Evolutionary conservation across 2,329 filamentous ascomycete species (phyloP), one percentile per base, ranked within the genome.

Genomic region (Paecilomyces niveus): DNA sequence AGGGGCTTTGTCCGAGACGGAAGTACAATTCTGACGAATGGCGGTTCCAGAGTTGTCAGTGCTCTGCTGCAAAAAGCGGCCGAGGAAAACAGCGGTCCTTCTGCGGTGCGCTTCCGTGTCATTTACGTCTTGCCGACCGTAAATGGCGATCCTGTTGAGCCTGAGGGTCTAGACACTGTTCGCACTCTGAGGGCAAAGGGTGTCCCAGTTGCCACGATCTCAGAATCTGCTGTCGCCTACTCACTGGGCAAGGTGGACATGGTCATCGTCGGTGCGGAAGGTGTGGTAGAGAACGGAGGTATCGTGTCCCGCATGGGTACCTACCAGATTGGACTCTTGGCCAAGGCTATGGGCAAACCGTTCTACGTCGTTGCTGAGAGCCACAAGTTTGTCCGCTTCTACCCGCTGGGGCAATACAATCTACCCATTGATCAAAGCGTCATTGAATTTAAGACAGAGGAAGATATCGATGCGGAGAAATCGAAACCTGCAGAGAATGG

Each of bases 321-420:
- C 3, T 93, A 90, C 66, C 92, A 96, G 77, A 88, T 97, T 65
- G 92, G 90, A 1, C 79, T 91, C 65, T 78, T 97, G 56, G 92
- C 92, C 4, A 87, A 87, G 67, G 83, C 83, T 13, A 82, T 83
- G 61, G 85, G 87, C 45, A 87, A 90, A 62, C 89, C 89, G 0
- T 90, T 97, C 66, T 96, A 95, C 69, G 92, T 96, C 18, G 92
- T 94, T 4, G 89, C 89, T 1, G 94, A 99, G 78, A 95, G 90
- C 67, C 94, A 99, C 80, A 99, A 99, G 77, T 97, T 99, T 70
- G 91, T 95, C 53, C 84, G 92, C 67, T 82, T 94, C 57, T 94
- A 92, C 67, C 90, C 93, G 1, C 78, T 94, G 22, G 86, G 88
- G 62, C 91, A 96, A 74, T 85, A 87, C 59, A 89, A 94, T 69